Evolutionary conservation across 768 basidiomycete genomes (phyloP), one percentile per base, ranked within the genome.

Genomic region (Auriscalpium microsporum): DNA sequence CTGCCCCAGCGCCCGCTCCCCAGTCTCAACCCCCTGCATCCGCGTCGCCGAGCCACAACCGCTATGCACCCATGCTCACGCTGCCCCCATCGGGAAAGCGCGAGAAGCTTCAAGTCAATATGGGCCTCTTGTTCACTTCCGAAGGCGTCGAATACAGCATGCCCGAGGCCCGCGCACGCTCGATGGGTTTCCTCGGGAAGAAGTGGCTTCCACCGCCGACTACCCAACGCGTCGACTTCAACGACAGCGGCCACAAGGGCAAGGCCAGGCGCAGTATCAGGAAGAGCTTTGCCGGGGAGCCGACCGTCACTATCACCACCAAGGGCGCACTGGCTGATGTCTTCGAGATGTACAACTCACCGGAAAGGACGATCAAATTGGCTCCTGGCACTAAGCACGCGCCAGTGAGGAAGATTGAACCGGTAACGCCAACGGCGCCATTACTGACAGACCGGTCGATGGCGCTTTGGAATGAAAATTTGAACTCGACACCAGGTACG

Each of bases 271-370:
- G 67, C 10, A 62, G 64, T 51, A 73, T 72, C 28, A 72, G 80
- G 53, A 80, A 73, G 70, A 78, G 75, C 42, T 66, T 69, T 33
- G 77, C 69, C 14, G 75, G 73, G 14, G 90, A 92, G 67, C 88
- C 90, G 4, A 92, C 90, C 0, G 86, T 98, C 7, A 99, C 96
- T 1, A 92, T 98, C 63, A 96, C 96, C 67, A 99, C 96, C 33
- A 94, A 93, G 68, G 90, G 92, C 59, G 96, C 96, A 4, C 77
- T 96, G 36, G 88, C 83, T 11, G 93, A 97, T 65, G 92, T 98
- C 44, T 93, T 94, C 71, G 87, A 86, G 52, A 93, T 98, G 87
- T 98, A 94, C 67, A 95, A 96, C 67, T 90, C 88, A 9, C 89
- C 89, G 2, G 88, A 90, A 58, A 89, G 84, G 71, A 85, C 85